Evolutionary conservation across 148 eudicot species (phyloP).

Genomic region (Gaultheria prostrata): DNA sequence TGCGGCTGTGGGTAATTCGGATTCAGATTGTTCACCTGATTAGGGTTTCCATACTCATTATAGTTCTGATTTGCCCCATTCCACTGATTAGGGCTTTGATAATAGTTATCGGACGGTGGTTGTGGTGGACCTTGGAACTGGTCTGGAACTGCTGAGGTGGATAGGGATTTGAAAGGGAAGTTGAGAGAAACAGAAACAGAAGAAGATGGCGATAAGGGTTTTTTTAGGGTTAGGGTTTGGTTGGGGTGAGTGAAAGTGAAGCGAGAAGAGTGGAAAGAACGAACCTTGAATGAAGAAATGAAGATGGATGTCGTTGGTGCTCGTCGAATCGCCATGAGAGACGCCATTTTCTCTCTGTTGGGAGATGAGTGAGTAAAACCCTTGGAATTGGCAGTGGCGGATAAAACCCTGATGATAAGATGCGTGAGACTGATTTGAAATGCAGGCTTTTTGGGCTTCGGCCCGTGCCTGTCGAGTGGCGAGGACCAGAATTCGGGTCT

Average conservation of each 20-base stretch:
- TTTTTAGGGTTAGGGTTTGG: constrained; percentile 16
- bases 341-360: constrained; percentile 35
- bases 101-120: constrained; percentile 18
- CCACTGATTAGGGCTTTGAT: constrained; percentile 19
- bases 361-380: not conserved
- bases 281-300: constrained; percentile 31
- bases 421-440: no score
- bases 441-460: no score
- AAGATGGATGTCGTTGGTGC: constrained; percentile 30
- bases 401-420: constrained; percentile 4
- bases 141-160: constrained; percentile 28
- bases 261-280: constrained; percentile 19
- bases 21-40: constrained; percentile 14
- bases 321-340: constrained; percentile 43
- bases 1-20: constrained; percentile 9
- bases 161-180: constrained; percentile 26
- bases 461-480: no score
- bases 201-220: constrained; percentile 18
- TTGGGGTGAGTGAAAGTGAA: constrained; percentile 14
- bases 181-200: not conserved
- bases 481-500: no score
- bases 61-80: constrained; percentile 16
- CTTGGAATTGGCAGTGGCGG: not conserved
- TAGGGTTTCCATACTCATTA: constrained; percentile 26
- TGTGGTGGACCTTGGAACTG: constrained; percentile 20